These are phyloP conservation scores for Stylonectria norvegica DNA, from an alignment of 2,329 filamentous ascomycete species.

Conservation along the genomic window DNA sequence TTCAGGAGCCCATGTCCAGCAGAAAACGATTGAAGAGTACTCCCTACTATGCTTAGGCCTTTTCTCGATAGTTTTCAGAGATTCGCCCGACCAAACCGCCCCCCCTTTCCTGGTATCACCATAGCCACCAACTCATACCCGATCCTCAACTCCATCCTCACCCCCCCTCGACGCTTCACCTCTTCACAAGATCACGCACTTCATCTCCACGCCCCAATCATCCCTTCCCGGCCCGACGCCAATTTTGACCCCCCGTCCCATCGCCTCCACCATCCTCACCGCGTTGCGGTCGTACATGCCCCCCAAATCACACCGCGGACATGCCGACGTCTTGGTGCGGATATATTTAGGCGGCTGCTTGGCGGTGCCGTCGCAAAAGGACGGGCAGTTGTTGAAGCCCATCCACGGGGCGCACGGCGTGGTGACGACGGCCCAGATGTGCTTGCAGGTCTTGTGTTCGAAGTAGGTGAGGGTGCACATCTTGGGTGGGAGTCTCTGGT, in stretches of 20 bases:
- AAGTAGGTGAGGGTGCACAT: constrained; percentile 52
- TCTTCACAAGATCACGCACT: constrained; percentile 33
- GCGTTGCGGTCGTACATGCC: constrained; percentile 46
- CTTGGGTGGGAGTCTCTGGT: constrained; percentile 1
- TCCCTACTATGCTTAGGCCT: too few species aligned
- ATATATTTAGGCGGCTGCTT: constrained; percentile 36
- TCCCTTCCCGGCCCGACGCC: constrained; percentile 43
- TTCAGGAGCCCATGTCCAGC: too few species aligned
- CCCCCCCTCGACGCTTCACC: background rate
- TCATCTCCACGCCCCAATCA: constrained; percentile 37
- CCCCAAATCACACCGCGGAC: constrained; percentile 40
- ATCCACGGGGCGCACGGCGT: constrained; percentile 46
- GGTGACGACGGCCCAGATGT: constrained; percentile 50
- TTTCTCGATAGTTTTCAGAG: too few species aligned
- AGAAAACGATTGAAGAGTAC: too few species aligned
- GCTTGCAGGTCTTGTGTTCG: constrained; percentile 47
- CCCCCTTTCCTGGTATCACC: too few species aligned
- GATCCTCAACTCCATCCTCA: background rate
- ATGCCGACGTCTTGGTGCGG: constrained; percentile 36
- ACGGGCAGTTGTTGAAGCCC: constrained; percentile 48
- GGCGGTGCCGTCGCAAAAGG: constrained; percentile 38
- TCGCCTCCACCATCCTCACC: constrained; percentile 43
- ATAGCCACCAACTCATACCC: too few species aligned
- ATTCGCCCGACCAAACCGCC: too few species aligned
- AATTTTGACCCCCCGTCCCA: constrained; percentile 45